Evolutionary conservation across 495 filamentous ascomycete genomes (phyloP), one percentile per base, ranked within the genome.

Genomic region (Penicillium desertorum): DNA sequence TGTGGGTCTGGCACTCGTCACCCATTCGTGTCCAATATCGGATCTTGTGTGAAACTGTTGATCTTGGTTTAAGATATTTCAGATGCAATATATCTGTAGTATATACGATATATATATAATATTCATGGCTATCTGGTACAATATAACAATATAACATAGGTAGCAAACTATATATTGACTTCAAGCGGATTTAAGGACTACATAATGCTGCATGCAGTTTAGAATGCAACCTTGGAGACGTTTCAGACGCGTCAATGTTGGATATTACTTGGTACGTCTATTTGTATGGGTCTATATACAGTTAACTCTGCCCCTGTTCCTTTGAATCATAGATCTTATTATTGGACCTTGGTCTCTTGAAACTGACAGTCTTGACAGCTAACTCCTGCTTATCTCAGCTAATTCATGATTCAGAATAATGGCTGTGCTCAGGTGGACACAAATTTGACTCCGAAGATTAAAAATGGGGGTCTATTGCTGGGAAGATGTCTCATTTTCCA

Each of bases 1-100:
- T 45, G 53, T 55, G 53, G 53, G 44, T 46, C 53, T 27, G 22
- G n/a, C 16, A 39, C 14, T 55, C 52, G 52, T 55, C 52, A 55
- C 32, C 22, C 6, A 55, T 41, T 54, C 30, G 30, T 14, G 22
- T 45, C 42, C 17, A 25, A n/a, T 36, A 39, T 27, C 7, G 32
- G 14, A 51, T 51, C 37, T 55, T n/a, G 51, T 45, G 12, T 55
- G 32, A 46, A 39, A 51, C 34, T 29, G 43, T 46, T 43, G 43
- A 55, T 46, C 30, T 2, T 32, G 12, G 11, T 29, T 30, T 34
- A 6, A 5, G 4, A 23, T 39, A 14, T 14, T 34, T 34, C 30
- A 34, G 30, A 12, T 5, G 30, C 2, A 30, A 30, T 11, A 3
- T 30, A 30, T 11, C 3, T 32, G 30, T 32, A 12, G 4, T 34